These are phyloP conservation scores for Xanthoconium separans DNA, from an alignment of 1,284 basidiomycete genomes.

Conservation along the genomic window DNA sequence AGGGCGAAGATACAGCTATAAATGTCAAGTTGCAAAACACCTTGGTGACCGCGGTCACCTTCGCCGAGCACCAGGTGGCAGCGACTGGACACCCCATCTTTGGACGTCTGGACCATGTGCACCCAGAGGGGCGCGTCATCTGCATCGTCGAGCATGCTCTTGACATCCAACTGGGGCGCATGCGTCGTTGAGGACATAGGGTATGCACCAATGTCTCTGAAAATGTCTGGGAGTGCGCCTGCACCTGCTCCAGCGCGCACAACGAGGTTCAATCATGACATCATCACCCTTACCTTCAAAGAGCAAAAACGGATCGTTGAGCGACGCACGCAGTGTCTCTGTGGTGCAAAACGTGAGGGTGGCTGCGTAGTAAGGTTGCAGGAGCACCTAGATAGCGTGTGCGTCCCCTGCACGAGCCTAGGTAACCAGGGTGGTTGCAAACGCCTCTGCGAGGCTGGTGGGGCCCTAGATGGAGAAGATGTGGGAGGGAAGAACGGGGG, in stretches of 20 bases:
- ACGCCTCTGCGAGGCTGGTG: constrained; percentile 50
- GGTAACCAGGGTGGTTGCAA: constrained; percentile 49
- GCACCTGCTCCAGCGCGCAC: constrained; percentile 42
- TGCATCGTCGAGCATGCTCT: constrained; percentile 45
- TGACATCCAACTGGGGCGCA: constrained; percentile 52
- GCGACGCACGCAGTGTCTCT: constrained; percentile 38
- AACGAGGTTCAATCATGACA: constrained; percentile 39
- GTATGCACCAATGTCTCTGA: too few species aligned
- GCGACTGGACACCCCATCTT: constrained; percentile 66
- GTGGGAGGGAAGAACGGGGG: constrained; percentile 37
- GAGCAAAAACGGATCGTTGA: constrained; percentile 18
- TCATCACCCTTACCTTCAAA: constrained; percentile 9
- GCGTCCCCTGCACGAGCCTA: constrained; percentile 36
- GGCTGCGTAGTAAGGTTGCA: constrained; percentile 60
- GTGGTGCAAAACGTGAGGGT: constrained; percentile 55
- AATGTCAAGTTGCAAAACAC: too few species aligned
- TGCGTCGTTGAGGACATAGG: constrained; percentile 49
- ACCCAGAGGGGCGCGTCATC: constrained; percentile 74
- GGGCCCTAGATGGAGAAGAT: constrained; percentile 70
- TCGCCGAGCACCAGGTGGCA: constrained; percentile 41
- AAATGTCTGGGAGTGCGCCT: constrained; percentile 39
- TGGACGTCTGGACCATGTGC: constrained; percentile 39
- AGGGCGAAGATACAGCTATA: too few species aligned
- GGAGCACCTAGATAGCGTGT: constrained; percentile 23
- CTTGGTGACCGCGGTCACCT: constrained; percentile 48